A percentile compares a stretch with the other conserved stretches of the same genome.
Conservation (phyloP, 495 filamentous ascomycete genomes). For the Diplogelasinospora grovesii region DNA sequence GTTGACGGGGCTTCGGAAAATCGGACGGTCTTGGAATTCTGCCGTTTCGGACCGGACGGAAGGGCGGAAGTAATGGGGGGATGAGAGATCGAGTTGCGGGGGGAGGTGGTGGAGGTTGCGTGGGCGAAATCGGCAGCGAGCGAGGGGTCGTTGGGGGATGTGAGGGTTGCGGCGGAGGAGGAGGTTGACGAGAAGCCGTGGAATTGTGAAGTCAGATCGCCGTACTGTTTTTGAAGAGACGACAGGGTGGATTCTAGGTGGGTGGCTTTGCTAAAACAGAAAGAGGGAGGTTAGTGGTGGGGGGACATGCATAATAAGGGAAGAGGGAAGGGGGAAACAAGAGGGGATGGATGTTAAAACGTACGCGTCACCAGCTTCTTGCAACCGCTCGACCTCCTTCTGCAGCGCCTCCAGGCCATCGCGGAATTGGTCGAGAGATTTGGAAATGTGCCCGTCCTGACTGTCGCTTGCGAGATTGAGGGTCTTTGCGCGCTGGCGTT, state of each 20-base stretch:
- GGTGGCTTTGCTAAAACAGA: slow-evolving; percentile 40
- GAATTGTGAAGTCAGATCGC: slow-evolving; percentile 53
- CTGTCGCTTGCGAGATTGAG: slow-evolving; percentile 72
- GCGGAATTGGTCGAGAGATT: slow-evolving; percentile 77
- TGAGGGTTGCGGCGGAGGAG: slow-evolving; percentile 29
- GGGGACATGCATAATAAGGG: too few species aligned
- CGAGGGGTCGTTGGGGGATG: slow-evolving; percentile 60
- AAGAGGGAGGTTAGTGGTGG: not conserved
- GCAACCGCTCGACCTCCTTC: slow-evolving; percentile 55
- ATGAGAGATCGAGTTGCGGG: slow-evolving; percentile 29
- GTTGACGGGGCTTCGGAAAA: slow-evolving; percentile 56
- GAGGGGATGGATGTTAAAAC: slow-evolving; percentile 7
- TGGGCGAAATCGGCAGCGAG: slow-evolving; percentile 61
- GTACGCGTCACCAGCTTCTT: slow-evolving; percentile 55
- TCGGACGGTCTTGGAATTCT: slow-evolving; percentile 73
- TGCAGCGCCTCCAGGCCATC: slow-evolving; percentile 75
- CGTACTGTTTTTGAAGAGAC: slow-evolving; percentile 51
- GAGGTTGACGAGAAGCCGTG: slow-evolving; percentile 50
- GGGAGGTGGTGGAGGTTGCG: slow-evolving; percentile 36
- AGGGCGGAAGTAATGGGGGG: not conserved
- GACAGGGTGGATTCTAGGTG: slow-evolving; percentile 42
- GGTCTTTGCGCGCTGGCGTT: slow-evolving; percentile 82
- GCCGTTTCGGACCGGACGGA: slow-evolving; percentile 23
- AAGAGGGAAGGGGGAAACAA: slow-evolving; percentile 1
- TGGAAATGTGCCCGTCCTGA: slow-evolving; percentile 83